Conservation (phyloP, 345 rosid species). For the Iberis pinnata region DNA sequence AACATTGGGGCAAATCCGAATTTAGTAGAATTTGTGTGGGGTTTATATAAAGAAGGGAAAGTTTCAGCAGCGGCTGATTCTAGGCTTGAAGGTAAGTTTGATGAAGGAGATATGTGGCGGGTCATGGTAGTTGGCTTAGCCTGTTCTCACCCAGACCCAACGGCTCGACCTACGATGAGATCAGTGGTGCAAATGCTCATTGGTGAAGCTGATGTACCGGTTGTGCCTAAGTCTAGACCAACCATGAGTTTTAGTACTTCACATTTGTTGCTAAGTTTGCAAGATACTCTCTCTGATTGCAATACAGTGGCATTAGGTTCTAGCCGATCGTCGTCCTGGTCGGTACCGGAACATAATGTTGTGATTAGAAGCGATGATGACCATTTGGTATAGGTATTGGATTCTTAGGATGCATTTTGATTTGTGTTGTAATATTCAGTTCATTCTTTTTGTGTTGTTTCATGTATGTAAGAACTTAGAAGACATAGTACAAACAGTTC, state of each 20-base stretch:
- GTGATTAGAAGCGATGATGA: slow-evolving; percentile 23
- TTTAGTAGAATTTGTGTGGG: slow-evolving; percentile 62
- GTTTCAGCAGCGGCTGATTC: slow-evolving; percentile 40
- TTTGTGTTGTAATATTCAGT: slow-evolving; percentile 21
- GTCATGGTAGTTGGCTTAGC: slow-evolving; percentile 45
- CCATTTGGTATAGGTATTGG: slow-evolving; percentile 15
- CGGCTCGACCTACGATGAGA: slow-evolving; percentile 48
- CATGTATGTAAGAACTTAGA: too few relatives aligned
- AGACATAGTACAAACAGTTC: too few relatives aligned
- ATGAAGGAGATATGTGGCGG: slow-evolving; percentile 40
- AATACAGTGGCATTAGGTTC: slow-evolving; percentile 48
- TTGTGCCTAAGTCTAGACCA: slow-evolving; percentile 29
- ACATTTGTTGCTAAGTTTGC: slow-evolving; percentile 68
- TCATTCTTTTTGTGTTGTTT: slow-evolving; percentile 1
- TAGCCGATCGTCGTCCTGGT: slow-evolving; percentile 53
- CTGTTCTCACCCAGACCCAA: slow-evolving; percentile 50
- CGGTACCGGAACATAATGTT: slow-evolving; percentile 29
- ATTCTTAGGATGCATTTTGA: background rate
- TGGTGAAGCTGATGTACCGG: slow-evolving; percentile 34
- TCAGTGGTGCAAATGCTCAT: slow-evolving; percentile 45
- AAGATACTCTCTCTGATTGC: slow-evolving; percentile 83
- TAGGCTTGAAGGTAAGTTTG: slow-evolving; percentile 43
- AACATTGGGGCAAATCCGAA: slow-evolving; percentile 33
- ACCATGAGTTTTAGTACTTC: slow-evolving; percentile 84
- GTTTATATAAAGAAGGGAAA: slow-evolving; percentile 45